These are phyloP conservation scores for Samsoniella hepiali DNA, from an alignment of 2,329 filamentous ascomycete genomes.

Conservation along the genomic window DNA sequence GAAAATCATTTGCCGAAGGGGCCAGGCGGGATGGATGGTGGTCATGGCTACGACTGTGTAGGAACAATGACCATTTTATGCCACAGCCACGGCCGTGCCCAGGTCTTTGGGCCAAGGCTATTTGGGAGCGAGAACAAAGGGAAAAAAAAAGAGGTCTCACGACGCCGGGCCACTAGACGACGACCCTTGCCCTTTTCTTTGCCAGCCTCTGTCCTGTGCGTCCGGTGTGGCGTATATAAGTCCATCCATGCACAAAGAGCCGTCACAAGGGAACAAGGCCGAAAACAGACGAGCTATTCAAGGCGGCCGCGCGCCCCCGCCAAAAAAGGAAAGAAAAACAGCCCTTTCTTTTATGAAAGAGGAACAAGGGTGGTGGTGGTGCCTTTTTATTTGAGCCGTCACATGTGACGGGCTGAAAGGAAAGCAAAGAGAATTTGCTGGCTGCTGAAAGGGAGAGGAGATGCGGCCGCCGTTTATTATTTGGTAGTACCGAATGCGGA, in stretches of 20 bases:
- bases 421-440: background rate
- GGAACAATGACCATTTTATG: background rate
- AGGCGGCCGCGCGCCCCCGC: background rate
- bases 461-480: no score
- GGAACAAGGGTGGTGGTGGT: no score
- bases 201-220: conserved; percentile 9
- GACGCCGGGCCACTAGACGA: background rate
- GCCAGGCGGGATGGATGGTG: background rate
- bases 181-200: conserved; percentile 1
- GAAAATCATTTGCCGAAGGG: background rate
- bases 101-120: background rate
- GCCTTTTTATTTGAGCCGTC: background rate
- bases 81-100: background rate
- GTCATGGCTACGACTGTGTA: background rate
- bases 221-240: conserved; percentile 16
- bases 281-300: background rate
- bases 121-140: background rate
- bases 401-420: background rate
- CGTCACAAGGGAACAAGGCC: background rate
- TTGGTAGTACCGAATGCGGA: no score
- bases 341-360: no score
- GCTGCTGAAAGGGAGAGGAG: background rate
- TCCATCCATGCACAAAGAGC: background rate
- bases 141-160: background rate
- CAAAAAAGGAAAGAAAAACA: background rate